Percentiles rank a stretch among this genome's conserved stretches.
Conservation (phyloP, 2,329 filamentous ascomycete genomes). For the Calcarisporium arbuscula region DNA sequence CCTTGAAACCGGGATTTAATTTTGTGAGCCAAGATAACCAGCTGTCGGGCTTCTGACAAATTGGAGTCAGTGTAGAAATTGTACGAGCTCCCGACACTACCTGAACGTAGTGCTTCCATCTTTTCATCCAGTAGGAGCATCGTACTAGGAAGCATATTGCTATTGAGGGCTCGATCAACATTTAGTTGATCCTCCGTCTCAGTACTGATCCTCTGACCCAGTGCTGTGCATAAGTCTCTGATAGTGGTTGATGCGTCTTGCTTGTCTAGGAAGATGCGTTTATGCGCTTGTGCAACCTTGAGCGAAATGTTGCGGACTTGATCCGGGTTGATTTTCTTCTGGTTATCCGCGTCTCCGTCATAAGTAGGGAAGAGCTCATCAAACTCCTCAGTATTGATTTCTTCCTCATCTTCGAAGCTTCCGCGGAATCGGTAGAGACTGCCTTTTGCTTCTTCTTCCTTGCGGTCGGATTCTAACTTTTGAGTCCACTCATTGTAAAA, state of each 20-base stretch:
- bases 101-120: constrained; percentile 34
- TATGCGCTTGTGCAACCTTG: constrained; percentile 55
- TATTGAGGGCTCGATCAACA: constrained; percentile 34
- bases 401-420: constrained; percentile 68
- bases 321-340: constrained; percentile 27
- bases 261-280: constrained; percentile 41
- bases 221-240: constrained; percentile 34
- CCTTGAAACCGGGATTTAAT: constrained; percentile 67
- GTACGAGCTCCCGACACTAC: constrained; percentile 43
- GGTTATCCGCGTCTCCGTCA: constrained; percentile 37
- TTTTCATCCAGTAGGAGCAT: constrained; percentile 61
- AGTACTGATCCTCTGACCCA: constrained; percentile 30
- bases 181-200: constrained; percentile 22
- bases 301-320: constrained; percentile 51
- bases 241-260: constrained; percentile 36
- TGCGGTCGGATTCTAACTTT: constrained; percentile 69
- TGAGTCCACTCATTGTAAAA: constrained; percentile 78
- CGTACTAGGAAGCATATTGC: constrained; percentile 57
- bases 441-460: constrained; percentile 63
- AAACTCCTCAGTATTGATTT: constrained; percentile 67
- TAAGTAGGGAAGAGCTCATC: constrained; percentile 77
- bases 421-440: constrained; percentile 83
- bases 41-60: constrained; percentile 64
- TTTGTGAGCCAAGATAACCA: constrained; percentile 63
- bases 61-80: constrained; percentile 90